Evolutionary conservation across 202 grass and related monocot genomes (phyloP), one percentile per base, ranked within the genome.

Genomic region (Setaria italica): DNA sequence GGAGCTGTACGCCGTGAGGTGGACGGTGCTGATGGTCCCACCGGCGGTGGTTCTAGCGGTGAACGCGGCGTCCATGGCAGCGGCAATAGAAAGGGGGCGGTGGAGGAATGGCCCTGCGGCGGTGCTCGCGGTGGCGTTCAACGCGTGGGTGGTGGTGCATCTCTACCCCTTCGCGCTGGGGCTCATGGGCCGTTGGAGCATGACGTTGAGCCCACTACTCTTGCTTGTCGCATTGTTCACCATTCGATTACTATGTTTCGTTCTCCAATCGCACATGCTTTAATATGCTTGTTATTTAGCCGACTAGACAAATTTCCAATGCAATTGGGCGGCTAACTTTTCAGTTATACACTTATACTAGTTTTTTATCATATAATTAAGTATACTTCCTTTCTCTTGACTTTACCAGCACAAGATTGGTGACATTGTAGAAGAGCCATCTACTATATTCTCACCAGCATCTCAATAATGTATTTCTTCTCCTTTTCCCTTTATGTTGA

Each of bases 1-100:
- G 0, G 92, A 94, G 32, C 82, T 94, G 17, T 81, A 94, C 76
- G 83, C 72, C 47, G 82, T 94, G 71, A 87, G 85, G 59, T 94
- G 89, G 89, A 91, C 86, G 35, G 67, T 54, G 30, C 77, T 91
- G 41, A 89, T 94, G 88, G 74, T 89, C 16, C 50, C 86, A 11
- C 81, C 92, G 13, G 62, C 79, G 4, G 33, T 20, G 20, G 87
- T 87, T 16, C 74, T 94, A 2, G 78, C 47, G 10, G 65, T 80
- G 41, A 91, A 91, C 63, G 62, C 80, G 34, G 17, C 41, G 37
- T 90, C 86, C 46, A 82, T 94, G 60, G 86, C 60, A 0, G 64
- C 82, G 0, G 14, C 54, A 0, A 19, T 72, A 3, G 46, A 75
- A 10, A 76, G 42, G 14, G 67, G 53, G 0, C 66, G 32, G 54